A percentile compares a stretch with the other conserved stretches of the same genome.
Evolutionary conservation across 352 stramenopile genomes (phyloP).

Genomic region (Globisporangium acanthophoron): DNA sequence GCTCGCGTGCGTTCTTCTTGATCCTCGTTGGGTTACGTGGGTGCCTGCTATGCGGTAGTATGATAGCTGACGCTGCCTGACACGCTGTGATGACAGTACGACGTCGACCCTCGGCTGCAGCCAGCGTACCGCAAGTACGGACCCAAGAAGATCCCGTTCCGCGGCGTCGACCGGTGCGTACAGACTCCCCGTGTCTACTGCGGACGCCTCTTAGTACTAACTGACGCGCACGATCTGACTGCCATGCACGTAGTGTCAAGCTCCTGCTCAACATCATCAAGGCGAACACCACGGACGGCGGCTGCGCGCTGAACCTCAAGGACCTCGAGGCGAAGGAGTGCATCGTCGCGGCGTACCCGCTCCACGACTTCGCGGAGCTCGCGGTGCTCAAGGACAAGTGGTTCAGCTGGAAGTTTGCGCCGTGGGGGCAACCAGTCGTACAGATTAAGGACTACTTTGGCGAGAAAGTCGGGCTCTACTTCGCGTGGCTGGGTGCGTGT

Average conservation of each 20-base stretch:
- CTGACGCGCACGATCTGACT: background rate
- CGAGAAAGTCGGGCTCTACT: slow-evolving; percentile 94
- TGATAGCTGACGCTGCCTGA: too few species aligned
- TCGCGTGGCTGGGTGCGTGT: slow-evolving; percentile 84
- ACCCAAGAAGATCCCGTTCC: slow-evolving; percentile 63
- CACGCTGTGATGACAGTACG: slow-evolving; percentile 21
- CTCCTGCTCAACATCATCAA: slow-evolving; percentile 70
- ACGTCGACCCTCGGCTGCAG: slow-evolving; percentile 57
- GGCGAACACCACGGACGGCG: slow-evolving; percentile 41
- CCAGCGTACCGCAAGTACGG: slow-evolving; percentile 67
- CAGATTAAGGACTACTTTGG: slow-evolving; percentile 83
- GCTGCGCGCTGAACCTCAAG: slow-evolving; percentile 52
- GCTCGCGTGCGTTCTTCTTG: slow-evolving; percentile 14
- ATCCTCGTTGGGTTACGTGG: too few species aligned
- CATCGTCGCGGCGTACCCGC: slow-evolving; percentile 44
- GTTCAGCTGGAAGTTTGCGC: slow-evolving; percentile 57
- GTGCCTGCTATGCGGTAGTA: background rate
- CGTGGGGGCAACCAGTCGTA: slow-evolving; percentile 48
- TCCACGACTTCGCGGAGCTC: slow-evolving; percentile 56
- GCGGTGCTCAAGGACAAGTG: slow-evolving; percentile 41
- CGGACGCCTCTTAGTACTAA: too few species aligned
- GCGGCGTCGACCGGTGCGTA: slow-evolving; percentile 52
- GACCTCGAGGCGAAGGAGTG: slow-evolving; percentile 49
- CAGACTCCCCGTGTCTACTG: too few species aligned
- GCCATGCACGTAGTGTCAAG: slow-evolving; percentile 36